Base-by-base conservation (phyloP, 2,329 filamentous ascomycete species). In the Sclerotinia sclerotiorum region DNA sequence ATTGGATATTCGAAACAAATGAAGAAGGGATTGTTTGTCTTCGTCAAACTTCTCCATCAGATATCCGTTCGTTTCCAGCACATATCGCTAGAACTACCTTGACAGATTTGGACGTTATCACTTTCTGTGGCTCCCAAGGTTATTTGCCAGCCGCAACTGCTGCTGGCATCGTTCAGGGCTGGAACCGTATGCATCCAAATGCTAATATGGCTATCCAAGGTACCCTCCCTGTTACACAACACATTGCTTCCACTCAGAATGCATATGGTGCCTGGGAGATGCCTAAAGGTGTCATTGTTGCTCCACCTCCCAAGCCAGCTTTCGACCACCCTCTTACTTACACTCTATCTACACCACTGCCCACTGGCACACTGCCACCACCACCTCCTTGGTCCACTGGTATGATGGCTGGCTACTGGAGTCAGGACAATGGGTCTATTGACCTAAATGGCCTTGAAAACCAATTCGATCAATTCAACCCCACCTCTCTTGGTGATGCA, bases 51-150 rank as follows among this genome's bases (percentile, higher is more conserved):
- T 49, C 65, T 8, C 29, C 39, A 10, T 72, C 72, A 32, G 70
- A 74, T 27, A 51, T 73, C 19, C 35, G 49, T 4, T 58, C 60
- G 21, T 71, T 75, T 29, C 58, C 62, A 7, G 49, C 58, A 19
- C 24, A 69, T 2, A 70, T 75, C 42, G 66, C 72, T 51, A 58
- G 68, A 42, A 73, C 71, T 21, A 65, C 32, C 29, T 70, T 75
- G 69, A 72, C 72, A 2, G 70, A 72, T 42, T 70, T 68, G 57
- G 72, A 75, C 13, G 44, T 75, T 15, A 69, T 74, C 17, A 57
- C 67, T 11, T 71, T 73, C 51, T 75, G 72, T 68, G 69, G 27
- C 21, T 27, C 35, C 4, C 39, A 21, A 65, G 51, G 63, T 27
- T 71, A 52, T 51, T 57, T 65, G 39, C 63, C 49, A 35, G 19